Percentiles rank a stretch among this genome's conserved stretches.
These are phyloP conservation scores for Penicillium riverlandense DNA, from an alignment of 495 filamentous ascomycete species.

Conservation along the genomic window DNA sequence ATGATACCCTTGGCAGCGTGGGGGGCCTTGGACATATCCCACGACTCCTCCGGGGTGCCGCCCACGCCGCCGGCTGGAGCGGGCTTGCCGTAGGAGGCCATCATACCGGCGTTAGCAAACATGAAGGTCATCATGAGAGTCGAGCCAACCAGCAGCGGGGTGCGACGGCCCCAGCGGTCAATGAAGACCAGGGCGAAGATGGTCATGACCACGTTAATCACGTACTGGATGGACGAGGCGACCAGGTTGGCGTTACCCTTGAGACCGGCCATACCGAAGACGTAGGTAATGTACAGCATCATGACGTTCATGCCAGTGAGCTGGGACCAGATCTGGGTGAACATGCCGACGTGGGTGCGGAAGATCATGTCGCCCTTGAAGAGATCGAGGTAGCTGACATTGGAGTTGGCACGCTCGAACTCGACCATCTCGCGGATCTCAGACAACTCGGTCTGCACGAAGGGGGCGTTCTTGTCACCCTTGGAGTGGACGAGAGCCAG, in stretches of 20 bases:
- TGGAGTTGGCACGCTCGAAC: slow-evolving; percentile 47
- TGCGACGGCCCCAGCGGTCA: slow-evolving; percentile 58
- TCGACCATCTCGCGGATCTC: slow-evolving; percentile 58
- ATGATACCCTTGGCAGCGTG: slow-evolving; percentile 48
- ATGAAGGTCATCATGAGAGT: slow-evolving; percentile 62
- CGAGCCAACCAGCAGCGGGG: slow-evolving; percentile 58
- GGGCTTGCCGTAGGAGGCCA: slow-evolving; percentile 45
- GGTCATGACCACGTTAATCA: slow-evolving; percentile 50
- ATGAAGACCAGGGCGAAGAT: slow-evolving; percentile 49
- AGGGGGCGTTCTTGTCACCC: slow-evolving; percentile 53
- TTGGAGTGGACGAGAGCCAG: slow-evolving; percentile 61
- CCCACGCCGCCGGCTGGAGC: slow-evolving; percentile 43
- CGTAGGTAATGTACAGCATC: slow-evolving; percentile 63
- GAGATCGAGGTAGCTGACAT: slow-evolving; percentile 56
- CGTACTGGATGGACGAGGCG: slow-evolving; percentile 67
- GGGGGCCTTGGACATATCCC: slow-evolving; percentile 25
- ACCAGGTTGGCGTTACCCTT: slow-evolving; percentile 49
- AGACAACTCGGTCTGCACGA: slow-evolving; percentile 50
- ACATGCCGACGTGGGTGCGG: slow-evolving; percentile 57
- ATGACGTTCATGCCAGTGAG: slow-evolving; percentile 78
- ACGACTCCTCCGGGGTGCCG: slow-evolving; percentile 27
- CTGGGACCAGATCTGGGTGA: slow-evolving; percentile 70
- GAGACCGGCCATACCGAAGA: slow-evolving; percentile 67
- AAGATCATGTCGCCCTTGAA: slow-evolving; percentile 59
- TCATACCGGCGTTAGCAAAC: slow-evolving; percentile 62